Percentiles rank a stretch among this genome's conserved stretches.
These are phyloP conservation scores for Torulaspora microellipsoides DNA, from an alignment of 805 yeast genomes.

Conservation along the genomic window DNA sequence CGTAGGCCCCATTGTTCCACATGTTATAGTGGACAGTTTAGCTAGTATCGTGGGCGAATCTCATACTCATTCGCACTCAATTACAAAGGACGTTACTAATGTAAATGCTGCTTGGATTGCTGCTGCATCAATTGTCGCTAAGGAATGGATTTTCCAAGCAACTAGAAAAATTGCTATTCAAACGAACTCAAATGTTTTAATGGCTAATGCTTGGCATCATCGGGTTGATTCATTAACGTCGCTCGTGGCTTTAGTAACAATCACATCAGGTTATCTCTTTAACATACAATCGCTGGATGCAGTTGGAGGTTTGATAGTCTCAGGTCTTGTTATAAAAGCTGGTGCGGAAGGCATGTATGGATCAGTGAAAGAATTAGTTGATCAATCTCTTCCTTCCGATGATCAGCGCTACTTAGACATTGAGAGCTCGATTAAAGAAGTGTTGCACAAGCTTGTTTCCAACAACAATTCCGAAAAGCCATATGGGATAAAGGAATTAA, in stretches of 20 bases:
- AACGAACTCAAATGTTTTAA: slow-evolving; percentile 80
- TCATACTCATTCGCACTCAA: slow-evolving; percentile 39
- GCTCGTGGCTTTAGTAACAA: slow-evolving; percentile 82
- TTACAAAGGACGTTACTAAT: slow-evolving; percentile 46
- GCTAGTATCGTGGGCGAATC: slow-evolving; percentile 32
- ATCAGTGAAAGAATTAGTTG: slow-evolving; percentile 74
- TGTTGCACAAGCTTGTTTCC: slow-evolving; percentile 35
- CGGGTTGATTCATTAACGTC: slow-evolving; percentile 92
- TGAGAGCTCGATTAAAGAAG: slow-evolving; percentile 38
- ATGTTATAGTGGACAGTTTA: slow-evolving; percentile 50
- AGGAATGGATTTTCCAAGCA: slow-evolving; percentile 82
- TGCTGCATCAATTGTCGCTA: slow-evolving; percentile 75
- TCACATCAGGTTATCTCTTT: slow-evolving; percentile 76
- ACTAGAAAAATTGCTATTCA: slow-evolving; percentile 75
- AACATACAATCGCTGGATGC: slow-evolving; percentile 84
- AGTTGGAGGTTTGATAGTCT: slow-evolving; percentile 84
- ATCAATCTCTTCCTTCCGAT: slow-evolving; percentile 53
- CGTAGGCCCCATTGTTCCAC: slow-evolving; percentile 63
- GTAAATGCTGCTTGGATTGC: slow-evolving; percentile 97
- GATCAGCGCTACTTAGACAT: slow-evolving; percentile 48
- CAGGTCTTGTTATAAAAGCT: slow-evolving; percentile 74
- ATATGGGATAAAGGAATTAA: slow-evolving; percentile 39
- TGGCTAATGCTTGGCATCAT: slow-evolving; percentile 99
- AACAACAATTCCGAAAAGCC: slow-evolving; percentile 40
- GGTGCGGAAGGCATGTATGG: slow-evolving; percentile 70